Evolutionary conservation across 352 stramenopile species (phyloP), one percentile per base, ranked within the genome.

Genomic region (Phytophthora ramorum): DNA sequence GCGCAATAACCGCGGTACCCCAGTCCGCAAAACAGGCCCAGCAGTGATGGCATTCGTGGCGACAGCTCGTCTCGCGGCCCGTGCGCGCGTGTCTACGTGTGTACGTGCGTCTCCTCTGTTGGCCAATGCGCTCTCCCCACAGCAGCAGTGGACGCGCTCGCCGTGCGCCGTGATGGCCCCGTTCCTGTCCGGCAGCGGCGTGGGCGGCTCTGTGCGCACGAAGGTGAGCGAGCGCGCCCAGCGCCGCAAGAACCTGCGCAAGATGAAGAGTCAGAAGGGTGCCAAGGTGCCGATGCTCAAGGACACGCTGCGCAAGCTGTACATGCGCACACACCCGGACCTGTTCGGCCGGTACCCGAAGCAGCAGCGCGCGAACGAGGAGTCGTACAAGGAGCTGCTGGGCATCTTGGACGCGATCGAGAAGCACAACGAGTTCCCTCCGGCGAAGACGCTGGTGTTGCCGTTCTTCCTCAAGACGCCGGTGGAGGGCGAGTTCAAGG

Each of bases 371-470:
- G 63, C 67, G 38, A 91, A 93, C 78, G 83, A 87, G 47, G 78
- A 77, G 61, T 91, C 81, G 66, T 93, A 93, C 75, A 90, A 91
- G 66, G 84, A 93, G 65, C 73, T 93, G 38, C 76, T 93, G 72
- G 84, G 84, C 57, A 93, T 93, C 52, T 63, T 93, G 57, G 82
- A 91, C 65, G 83, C 84, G 57, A 91, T 93, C 67, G 78, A 90
- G 58, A 90, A 89, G 64, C 75, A 89, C 71, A 88, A 90, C 59
- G 80, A 89, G 70, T 93, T 90, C 51, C 84, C 84, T 58, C 80
- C 81, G 14, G 81, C 84, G 52, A 91, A 91, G 76, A 87, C 75
- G 52, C 73, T 90, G 45, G 66, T 77, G 56, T 63, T 92, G 58
- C 81, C 81, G 35, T 92, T 92, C 62, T 92, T 73, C 55, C 57